Percentiles rank a stretch among this genome's conserved stretches.
phyloP scores from a whole-genome alignment of 495 filamentous ascomycete species.

The Parathielavia appendiculata region DNA sequence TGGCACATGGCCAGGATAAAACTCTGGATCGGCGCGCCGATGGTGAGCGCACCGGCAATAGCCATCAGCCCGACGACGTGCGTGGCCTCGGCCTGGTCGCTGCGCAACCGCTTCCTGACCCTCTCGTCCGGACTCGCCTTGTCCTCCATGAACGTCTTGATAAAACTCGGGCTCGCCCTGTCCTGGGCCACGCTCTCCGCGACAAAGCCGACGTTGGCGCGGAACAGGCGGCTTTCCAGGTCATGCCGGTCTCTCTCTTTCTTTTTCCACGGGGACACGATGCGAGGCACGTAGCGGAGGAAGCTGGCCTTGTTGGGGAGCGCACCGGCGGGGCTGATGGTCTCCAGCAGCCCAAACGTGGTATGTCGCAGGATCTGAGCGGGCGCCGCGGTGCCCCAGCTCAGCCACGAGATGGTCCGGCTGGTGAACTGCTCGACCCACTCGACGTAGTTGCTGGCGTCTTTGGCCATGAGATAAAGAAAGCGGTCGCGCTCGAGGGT shows the following conservation, averaged over 20 bases:
- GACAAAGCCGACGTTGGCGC: constrained; percentile 41
- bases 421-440: constrained; percentile 56
- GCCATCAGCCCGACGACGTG: constrained; percentile 47
- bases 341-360: constrained; percentile 53
- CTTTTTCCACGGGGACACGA: constrained; percentile 49
- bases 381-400: constrained; percentile 50
- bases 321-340: constrained; percentile 53
- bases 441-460: constrained; percentile 47
- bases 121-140: constrained; percentile 17
- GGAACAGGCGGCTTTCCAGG: constrained; percentile 37
- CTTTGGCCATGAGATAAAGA: constrained; percentile 39
- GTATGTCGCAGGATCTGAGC: constrained; percentile 49
- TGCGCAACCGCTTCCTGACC: constrained; percentile 16
- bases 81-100: constrained; percentile 34
- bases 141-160: constrained; percentile 41
- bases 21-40: constrained; percentile 50
- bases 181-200: constrained; percentile 24
- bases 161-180: constrained; percentile 36
- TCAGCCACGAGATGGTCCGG: constrained; percentile 53
- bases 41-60: constrained; percentile 45
- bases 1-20: constrained; percentile 57
- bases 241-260: constrained; percentile 41
- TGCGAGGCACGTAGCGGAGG: constrained; percentile 41
- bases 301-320: constrained; percentile 47
- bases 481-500: constrained; percentile 51